Evolutionary conservation across 805 yeast genomes (phyloP).

Genomic region (Sungouiella thailandica): DNA sequence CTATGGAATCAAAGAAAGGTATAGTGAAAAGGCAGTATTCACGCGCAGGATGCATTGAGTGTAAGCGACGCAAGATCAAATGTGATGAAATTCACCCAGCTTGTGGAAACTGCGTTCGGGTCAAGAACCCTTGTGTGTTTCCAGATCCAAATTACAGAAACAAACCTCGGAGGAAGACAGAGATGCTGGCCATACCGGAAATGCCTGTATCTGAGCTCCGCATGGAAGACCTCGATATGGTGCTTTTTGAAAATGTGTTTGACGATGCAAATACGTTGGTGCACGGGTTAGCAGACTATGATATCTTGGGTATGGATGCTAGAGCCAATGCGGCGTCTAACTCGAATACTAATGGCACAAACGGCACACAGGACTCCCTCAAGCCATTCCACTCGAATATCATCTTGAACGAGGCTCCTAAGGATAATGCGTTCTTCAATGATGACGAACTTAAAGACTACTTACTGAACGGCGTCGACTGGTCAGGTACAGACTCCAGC

Average conservation of each 20-base stretch:
- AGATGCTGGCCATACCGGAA: not conserved
- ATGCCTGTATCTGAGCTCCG: not conserved
- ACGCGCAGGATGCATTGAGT: conserved; percentile 16
- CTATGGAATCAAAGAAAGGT: conserved; percentile 1
- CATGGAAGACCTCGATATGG: conserved; percentile 8
- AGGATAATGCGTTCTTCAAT: conserved; percentile 11
- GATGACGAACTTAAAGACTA: conserved; percentile 13
- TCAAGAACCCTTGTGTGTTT: conserved; percentile 8
- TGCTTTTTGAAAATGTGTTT: conserved; percentile 14
- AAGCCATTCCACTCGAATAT: conserved; percentile 16
- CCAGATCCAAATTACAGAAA: conserved; percentile 10
- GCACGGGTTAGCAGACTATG: conserved; percentile 15
- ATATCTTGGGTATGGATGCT: conserved; percentile 4
- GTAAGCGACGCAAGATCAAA: conserved; percentile 18
- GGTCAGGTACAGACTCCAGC: conserved; percentile 9
- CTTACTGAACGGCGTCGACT: conserved; percentile 4
- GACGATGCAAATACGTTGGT: conserved; percentile 16
- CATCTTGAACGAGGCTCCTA: conserved; percentile 12
- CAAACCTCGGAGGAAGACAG: conserved; percentile 5
- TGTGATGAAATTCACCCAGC: conserved; percentile 15
- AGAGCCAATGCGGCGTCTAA: not conserved
- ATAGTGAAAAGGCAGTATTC: conserved; percentile 15
- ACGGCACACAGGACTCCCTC: conserved; percentile 4
- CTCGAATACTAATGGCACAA: not conserved
- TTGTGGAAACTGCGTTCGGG: conserved; percentile 15